phyloP scores from a whole-genome alignment of 768 basidiomycete species.

The Vishniacozyma victoriae region DNA sequence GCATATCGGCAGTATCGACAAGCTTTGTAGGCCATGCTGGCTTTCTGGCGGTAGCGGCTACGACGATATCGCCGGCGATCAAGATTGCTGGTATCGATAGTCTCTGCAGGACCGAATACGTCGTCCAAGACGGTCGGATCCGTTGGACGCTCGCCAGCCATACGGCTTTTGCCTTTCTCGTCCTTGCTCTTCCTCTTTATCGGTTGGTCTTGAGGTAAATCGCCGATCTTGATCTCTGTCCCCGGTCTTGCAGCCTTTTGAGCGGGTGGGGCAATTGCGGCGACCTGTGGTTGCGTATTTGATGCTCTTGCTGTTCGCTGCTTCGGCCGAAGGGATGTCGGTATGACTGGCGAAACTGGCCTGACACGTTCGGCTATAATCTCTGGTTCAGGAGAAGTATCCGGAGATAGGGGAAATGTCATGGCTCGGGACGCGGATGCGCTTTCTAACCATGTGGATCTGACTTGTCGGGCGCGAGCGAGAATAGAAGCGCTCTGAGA shows the following conservation, averaged over 20 bases:
- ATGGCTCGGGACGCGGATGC: too few relatives aligned
- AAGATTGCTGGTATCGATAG: conserved; percentile 1
- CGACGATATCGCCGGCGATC: background rate
- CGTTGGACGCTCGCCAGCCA: conserved; percentile 10
- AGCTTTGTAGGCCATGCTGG: background rate
- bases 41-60: background rate
- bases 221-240: background rate
- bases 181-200: background rate
- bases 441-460: too few relatives aligned
- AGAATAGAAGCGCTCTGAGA: too few relatives aligned
- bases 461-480: too few relatives aligned
- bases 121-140: background rate
- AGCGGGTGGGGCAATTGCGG: background rate
- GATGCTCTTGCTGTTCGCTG: too few relatives aligned
- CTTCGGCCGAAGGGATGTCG: too few relatives aligned
- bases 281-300: too few relatives aligned
- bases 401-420: too few relatives aligned
- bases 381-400: too few relatives aligned
- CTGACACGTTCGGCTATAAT: too few relatives aligned
- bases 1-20: conserved; percentile 5
- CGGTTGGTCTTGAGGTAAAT: background rate
- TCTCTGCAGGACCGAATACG: background rate
- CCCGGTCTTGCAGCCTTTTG: conserved; percentile 1
- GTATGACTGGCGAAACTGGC: too few relatives aligned
- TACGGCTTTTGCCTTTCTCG: conserved; percentile 19